phyloP scores from a whole-genome alignment of 108 stramenopile genomes.

The Fragilariopsis cylindrus region DNA sequence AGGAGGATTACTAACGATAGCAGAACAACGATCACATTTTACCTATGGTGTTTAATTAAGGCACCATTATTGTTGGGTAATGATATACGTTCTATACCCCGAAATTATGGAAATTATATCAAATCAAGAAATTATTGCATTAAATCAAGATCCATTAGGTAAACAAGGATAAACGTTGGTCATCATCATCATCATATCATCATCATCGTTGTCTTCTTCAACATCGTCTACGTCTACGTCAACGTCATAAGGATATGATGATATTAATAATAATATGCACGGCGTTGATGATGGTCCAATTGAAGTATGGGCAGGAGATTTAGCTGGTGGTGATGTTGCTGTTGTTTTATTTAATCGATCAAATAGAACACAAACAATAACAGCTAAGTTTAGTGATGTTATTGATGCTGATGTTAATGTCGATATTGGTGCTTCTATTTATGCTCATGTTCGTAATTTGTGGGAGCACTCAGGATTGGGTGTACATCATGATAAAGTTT shows the following conservation, averaged over 20 bases:
- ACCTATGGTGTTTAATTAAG: conserved; percentile 54
- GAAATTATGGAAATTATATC: conserved; percentile 37
- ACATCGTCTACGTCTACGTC: background rate
- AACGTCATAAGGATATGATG: background rate
- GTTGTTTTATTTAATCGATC: conserved; percentile 40
- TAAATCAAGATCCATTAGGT: conserved; percentile 36
- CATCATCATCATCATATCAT: background rate
- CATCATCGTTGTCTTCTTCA: background rate
- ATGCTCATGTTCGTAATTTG: conserved; percentile 16
- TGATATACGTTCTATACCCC: conserved; percentile 42
- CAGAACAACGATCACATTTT: conserved; percentile 52
- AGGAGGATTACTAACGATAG: conserved; percentile 39
- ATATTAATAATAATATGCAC: background rate
- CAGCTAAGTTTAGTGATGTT: conserved; percentile 26
- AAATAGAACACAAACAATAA: conserved; percentile 5
- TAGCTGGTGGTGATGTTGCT: conserved; percentile 27
- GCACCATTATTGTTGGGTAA: conserved; percentile 54
- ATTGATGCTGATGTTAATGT: background rate
- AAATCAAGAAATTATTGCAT: conserved; percentile 31
- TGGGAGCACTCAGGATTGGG: conserved; percentile 34
- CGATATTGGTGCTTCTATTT: background rate
- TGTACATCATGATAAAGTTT: conserved; percentile 3
- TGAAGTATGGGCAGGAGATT: conserved; percentile 39
- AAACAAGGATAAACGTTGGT: conserved; percentile 27
- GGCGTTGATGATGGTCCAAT: background rate